Percentiles rank a stretch among this genome's conserved stretches.
Conservation (phyloP, 2,329 filamentous ascomycete genomes). For the Talaromyces sp. region DNA sequence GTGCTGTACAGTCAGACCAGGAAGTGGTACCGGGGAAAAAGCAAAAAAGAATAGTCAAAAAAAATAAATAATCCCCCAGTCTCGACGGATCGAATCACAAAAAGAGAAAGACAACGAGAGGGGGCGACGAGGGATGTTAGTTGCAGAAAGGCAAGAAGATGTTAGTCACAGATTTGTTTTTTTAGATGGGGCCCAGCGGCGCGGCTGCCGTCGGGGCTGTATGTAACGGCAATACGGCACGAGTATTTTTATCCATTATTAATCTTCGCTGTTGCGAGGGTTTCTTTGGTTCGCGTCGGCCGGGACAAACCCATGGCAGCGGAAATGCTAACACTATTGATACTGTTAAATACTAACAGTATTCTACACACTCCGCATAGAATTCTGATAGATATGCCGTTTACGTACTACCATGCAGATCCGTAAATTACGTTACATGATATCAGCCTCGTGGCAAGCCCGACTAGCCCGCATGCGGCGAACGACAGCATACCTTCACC, state of each 20-base stretch:
- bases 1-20: conserved; percentile 1
- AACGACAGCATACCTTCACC: background rate
- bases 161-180: conserved; percentile 15
- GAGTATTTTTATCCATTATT: no score
- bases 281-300: no score
- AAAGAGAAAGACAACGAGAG: conserved; percentile 1
- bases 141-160: conserved; percentile 7
- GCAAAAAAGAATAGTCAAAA: background rate
- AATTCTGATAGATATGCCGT: no score
- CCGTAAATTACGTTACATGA: background rate
- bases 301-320: no score
- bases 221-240: background rate
- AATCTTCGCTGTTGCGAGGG: no score
- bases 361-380: no score
- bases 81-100: background rate
- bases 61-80: conserved; percentile 1
- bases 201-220: background rate
- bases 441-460: background rate
- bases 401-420: background rate
- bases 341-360: no score
- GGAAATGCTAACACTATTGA: no score
- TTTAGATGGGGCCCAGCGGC: conserved; percentile 5
- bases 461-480: background rate
- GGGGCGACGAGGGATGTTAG: conserved; percentile 4
- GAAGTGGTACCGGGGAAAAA: background rate